Percentiles rank a stretch among this genome's conserved stretches.
phyloP scores from a whole-genome alignment of 2,329 filamentous ascomycete species.

The Fusarium pseudocircinatum region DNA sequence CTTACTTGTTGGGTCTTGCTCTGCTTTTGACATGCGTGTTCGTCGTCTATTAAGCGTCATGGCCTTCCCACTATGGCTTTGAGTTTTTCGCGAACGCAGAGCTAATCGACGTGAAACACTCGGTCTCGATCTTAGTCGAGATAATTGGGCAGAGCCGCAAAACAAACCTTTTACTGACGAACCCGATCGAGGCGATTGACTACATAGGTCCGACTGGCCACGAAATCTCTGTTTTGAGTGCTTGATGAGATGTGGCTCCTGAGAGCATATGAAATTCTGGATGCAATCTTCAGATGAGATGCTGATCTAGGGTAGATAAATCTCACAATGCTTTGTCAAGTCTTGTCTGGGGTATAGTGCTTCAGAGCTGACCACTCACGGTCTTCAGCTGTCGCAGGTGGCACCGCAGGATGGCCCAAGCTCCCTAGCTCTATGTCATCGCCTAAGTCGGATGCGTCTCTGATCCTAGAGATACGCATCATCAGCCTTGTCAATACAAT shows the following conservation, averaged over 20 bases:
- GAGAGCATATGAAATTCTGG: not conserved
- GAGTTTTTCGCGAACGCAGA: constrained; percentile 16
- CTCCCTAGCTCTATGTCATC: constrained; percentile 28
- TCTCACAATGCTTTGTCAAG: constrained; percentile 7
- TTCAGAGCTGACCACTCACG: constrained; percentile 18
- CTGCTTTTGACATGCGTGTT: not conserved
- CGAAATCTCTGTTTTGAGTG: not conserved
- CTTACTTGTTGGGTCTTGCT: not conserved
- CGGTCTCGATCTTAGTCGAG: not conserved
- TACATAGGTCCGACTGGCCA: not conserved
- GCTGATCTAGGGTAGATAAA: constrained; percentile 14
- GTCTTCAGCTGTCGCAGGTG: constrained; percentile 18
- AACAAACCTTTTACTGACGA: not conserved
- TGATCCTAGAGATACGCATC: constrained; percentile 2
- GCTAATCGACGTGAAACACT: constrained; percentile 9
- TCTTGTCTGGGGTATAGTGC: not conserved
- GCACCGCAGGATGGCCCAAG: constrained; percentile 26
- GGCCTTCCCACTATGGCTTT: not conserved
- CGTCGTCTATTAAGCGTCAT: constrained; percentile 20
- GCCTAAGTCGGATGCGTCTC: not conserved
- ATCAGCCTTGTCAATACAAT: constrained; percentile 32
- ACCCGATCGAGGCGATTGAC: not conserved
- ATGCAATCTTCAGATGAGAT: too few species aligned
- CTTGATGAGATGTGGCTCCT: not conserved
- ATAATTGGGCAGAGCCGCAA: constrained; percentile 1